Percentiles rank a stretch among this genome's conserved stretches.
Evolutionary conservation across 2,329 filamentous ascomycete species (phyloP).

Genomic region (Colletotrichum horii): DNA sequence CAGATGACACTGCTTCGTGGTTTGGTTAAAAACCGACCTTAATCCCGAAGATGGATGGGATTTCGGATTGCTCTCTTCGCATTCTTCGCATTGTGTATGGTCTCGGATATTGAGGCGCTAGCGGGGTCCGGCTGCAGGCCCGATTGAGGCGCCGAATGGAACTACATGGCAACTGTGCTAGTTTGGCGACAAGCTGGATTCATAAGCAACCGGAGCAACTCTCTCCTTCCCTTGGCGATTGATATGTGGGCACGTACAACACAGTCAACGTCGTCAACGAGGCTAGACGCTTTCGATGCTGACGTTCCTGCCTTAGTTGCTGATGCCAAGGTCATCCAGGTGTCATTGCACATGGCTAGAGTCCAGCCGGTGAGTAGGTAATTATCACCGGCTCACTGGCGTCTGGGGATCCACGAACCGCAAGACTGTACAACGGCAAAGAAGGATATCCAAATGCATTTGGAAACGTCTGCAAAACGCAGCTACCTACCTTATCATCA

Average conservation of each 20-base stretch:
- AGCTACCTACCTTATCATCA: not conserved
- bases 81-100: not conserved
- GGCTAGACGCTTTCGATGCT: not conserved
- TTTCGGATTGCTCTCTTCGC: not conserved
- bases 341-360: not conserved
- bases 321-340: not conserved
- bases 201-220: not conserved
- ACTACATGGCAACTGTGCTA: not conserved
- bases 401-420: not conserved
- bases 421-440: not conserved
- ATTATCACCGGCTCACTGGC: not conserved
- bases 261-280: not conserved
- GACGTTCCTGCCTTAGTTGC: not conserved
- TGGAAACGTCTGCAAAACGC: not conserved
- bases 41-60: not conserved
- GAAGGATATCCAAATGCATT: not conserved
- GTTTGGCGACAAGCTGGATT: not conserved
- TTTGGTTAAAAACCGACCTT: not conserved
- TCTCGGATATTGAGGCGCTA: not conserved
- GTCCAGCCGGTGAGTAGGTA: not conserved
- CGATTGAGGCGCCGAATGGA: not conserved
- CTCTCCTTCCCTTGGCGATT: not conserved
- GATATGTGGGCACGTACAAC: not conserved
- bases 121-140: not conserved
- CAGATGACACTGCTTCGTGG: not conserved